Evolutionary conservation across 352 stramenopile species (phyloP).

Genomic region (Pythium grandisporangium): DNA sequence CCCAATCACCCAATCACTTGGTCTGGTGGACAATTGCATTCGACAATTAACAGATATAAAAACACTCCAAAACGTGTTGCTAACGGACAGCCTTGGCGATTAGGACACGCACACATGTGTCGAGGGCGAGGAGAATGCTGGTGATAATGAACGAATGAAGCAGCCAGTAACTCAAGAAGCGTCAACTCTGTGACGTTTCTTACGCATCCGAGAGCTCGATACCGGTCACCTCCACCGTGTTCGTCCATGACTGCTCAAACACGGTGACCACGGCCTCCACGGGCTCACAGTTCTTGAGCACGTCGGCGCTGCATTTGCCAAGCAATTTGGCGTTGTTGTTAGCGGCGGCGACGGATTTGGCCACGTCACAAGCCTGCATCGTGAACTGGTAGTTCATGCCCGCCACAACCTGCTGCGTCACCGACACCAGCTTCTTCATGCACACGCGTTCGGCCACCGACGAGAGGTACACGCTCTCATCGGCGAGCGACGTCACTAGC

Average conservation of each 20-base stretch:
- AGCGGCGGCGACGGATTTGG: background rate
- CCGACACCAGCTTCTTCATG: constrained; percentile 2
- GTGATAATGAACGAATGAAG: no score
- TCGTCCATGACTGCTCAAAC: constrained; percentile 13
- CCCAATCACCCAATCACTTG: background rate
- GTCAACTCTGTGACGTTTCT: background rate
- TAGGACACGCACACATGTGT: no score
- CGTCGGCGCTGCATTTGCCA: constrained; percentile 3
- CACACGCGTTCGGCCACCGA: constrained; percentile 9
- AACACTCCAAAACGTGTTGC: background rate
- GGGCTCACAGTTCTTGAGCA: constrained; percentile 1
- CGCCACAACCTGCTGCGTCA: constrained; percentile 16
- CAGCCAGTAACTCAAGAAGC: no score
- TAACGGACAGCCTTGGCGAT: background rate
- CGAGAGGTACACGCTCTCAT: constrained; percentile 3
- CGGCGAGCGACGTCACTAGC: constrained; percentile 2
- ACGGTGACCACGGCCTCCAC: constrained; percentile 10
- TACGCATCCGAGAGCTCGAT: constrained; percentile 1
- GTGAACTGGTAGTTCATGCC: constrained; percentile 21
- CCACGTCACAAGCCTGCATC: constrained; percentile 11
- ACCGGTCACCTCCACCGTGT: constrained; percentile 8
- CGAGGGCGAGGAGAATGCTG: no score
- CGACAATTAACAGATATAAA: background rate
- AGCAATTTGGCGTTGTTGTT: background rate
- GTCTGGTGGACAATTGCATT: background rate